Evolutionary conservation across 352 stramenopile genomes (phyloP).

Genomic region (Chloridella minuta): DNA sequence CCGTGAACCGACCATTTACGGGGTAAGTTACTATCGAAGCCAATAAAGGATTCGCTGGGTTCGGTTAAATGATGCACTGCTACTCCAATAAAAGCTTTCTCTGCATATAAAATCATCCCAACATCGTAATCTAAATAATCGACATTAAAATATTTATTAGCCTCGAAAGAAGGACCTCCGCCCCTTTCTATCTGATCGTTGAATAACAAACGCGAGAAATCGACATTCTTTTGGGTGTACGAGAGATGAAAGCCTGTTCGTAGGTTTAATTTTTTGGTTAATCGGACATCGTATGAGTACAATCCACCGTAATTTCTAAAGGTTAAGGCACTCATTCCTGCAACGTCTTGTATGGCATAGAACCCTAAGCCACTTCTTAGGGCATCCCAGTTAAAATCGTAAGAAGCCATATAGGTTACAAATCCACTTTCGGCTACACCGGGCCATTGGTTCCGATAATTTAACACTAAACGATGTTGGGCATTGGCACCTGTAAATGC

Average conservation of each 20-base stretch:
- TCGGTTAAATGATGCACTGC: too few species aligned
- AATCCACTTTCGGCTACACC: neutral
- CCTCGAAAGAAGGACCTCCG: neutral
- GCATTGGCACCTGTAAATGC: neutral
- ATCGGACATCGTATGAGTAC: too few species aligned
- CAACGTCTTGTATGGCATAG: neutral
- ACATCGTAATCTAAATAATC: conserved; percentile 8
- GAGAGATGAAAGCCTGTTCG: neutral
- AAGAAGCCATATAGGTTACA: neutral
- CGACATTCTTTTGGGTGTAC: neutral
- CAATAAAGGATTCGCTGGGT: too few species aligned
- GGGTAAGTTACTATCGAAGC: too few species aligned
- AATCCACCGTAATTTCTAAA: too few species aligned
- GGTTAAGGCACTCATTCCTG: neutral
- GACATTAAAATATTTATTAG: too few species aligned
- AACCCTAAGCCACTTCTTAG: neutral
- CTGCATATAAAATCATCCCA: too few species aligned
- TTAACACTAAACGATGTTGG: neutral
- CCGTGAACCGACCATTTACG: too few species aligned
- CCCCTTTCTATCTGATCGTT: neutral
- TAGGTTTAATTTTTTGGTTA: neutral
- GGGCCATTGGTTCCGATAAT: neutral
- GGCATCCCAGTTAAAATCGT: neutral
- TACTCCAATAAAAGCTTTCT: too few species aligned
- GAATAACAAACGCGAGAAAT: neutral